Evolutionary conservation across 2,329 filamentous ascomycete species (phyloP).

Genomic region (Penicillium italicum): DNA sequence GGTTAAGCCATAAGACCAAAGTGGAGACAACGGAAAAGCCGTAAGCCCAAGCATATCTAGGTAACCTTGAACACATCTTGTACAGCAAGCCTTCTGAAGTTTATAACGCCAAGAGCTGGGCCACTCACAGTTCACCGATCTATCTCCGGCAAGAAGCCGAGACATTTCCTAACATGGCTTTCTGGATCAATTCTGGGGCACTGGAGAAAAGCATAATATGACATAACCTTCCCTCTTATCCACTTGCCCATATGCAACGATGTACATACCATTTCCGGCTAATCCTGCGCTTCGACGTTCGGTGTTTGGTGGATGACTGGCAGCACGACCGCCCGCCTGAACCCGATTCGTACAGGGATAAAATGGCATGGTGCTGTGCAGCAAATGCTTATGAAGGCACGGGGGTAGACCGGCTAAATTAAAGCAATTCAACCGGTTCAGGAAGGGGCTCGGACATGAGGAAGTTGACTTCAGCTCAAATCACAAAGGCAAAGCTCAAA

Average conservation of each 20-base stretch:
- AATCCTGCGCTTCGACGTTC: neutral
- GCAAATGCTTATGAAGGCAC: neutral
- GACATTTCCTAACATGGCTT: neutral
- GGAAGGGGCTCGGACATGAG: neutral
- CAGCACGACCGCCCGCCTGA: neutral
- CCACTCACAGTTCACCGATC: neutral
- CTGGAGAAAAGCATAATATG: neutral
- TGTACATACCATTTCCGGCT: neutral
- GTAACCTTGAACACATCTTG: neutral
- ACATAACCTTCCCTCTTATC: neutral
- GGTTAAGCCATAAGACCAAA: neutral
- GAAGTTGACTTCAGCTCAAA: neutral
- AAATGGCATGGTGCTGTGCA: neutral
- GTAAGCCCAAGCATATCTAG: neutral
- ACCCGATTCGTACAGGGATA: neutral
- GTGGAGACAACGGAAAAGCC: neutral
- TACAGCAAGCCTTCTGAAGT: neutral
- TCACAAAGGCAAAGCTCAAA: neutral
- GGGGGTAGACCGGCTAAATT: conserved; percentile 3
- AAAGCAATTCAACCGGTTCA: neutral
- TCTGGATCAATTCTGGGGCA: neutral
- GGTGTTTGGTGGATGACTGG: neutral
- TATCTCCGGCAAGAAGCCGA: conserved; percentile 3
- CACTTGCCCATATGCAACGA: neutral
- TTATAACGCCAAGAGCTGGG: neutral